Percentiles rank a stretch among this genome's conserved stretches.
Evolutionary conservation across 352 stramenopile genomes (phyloP).

Genomic region (Phytopythium boreale): DNA sequence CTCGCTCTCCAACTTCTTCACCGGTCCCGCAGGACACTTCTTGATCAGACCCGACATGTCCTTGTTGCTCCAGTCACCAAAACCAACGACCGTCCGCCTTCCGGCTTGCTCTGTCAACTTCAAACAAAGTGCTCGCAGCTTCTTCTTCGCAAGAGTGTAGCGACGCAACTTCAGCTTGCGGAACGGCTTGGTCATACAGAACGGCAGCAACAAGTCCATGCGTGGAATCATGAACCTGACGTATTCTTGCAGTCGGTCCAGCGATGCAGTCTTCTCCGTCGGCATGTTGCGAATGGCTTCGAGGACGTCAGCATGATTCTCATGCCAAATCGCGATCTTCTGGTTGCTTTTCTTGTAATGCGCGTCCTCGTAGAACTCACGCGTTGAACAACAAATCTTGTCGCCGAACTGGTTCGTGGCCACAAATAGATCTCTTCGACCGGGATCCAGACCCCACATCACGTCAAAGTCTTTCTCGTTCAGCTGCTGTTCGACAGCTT

Average conservation of each 20-base stretch:
- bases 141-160: constrained; percentile 14
- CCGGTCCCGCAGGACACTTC: not conserved
- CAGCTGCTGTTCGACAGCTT: not conserved
- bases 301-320: not conserved
- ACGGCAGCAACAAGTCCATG: constrained; percentile 9
- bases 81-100: constrained; percentile 11
- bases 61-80: constrained; percentile 14
- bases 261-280: constrained; percentile 15
- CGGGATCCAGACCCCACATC: not conserved
- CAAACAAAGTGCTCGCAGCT: constrained; percentile 11
- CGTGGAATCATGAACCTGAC: constrained; percentile 8
- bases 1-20: not conserved
- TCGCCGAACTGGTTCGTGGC: not conserved
- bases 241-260: constrained; percentile 7
- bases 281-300: constrained; percentile 14
- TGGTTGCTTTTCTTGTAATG: not conserved
- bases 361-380: not conserved
- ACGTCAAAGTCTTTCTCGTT: not conserved
- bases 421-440: not conserved
- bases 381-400: not conserved
- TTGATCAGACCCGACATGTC: constrained; percentile 14
- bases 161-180: constrained; percentile 11
- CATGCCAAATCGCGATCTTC: not conserved
- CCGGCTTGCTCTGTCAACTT: not conserved
- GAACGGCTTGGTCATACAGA: constrained; percentile 14